Percentiles rank a stretch among this genome's conserved stretches.
These are phyloP conservation scores for Leccinum boreale DNA, from an alignment of 768 basidiomycete genomes.

Conservation along the genomic window DNA sequence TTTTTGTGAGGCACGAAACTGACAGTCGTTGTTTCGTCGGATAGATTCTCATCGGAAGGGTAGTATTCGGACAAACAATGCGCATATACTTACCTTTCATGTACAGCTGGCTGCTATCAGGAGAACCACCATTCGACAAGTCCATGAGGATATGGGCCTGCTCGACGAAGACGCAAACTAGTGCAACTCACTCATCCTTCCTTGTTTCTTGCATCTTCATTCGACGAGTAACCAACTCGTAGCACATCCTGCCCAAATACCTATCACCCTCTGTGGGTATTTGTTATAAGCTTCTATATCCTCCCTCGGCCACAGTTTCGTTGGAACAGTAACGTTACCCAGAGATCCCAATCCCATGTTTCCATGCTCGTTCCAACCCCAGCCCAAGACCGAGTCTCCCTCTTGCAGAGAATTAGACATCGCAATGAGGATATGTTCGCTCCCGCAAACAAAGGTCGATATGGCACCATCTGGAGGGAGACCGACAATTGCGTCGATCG, in stretches of 20 bases:
- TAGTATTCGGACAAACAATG: conserved; percentile 26
- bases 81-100: conserved; percentile 13
- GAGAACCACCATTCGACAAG: conserved; percentile 67
- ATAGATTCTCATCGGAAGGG: conserved; percentile 78
- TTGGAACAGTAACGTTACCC: conserved; percentile 48
- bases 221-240: conserved; percentile 32
- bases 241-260: conserved; percentile 31
- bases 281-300: conserved; percentile 1
- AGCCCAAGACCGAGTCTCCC: conserved; percentile 57
- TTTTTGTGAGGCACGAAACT: not conserved
- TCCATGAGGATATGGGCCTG: conserved; percentile 71
- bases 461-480: conserved; percentile 25
- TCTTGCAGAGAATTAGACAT: conserved; percentile 26
- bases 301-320: conserved; percentile 50
- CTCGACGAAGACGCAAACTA: conserved; percentile 50
- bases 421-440: conserved; percentile 73
- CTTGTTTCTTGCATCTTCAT: conserved; percentile 11
- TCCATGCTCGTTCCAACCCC: conserved; percentile 99
- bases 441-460: conserved; percentile 63
- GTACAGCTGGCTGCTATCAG: conserved; percentile 67
- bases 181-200: not conserved
- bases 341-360: conserved; percentile 74
- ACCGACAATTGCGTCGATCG: conserved; percentile 5
- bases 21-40: not conserved
- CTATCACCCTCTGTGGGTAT: conserved; percentile 15